phyloP scores from a whole-genome alignment of 2,329 filamentous ascomycete species.

The Hirsutella thompsonii region DNA sequence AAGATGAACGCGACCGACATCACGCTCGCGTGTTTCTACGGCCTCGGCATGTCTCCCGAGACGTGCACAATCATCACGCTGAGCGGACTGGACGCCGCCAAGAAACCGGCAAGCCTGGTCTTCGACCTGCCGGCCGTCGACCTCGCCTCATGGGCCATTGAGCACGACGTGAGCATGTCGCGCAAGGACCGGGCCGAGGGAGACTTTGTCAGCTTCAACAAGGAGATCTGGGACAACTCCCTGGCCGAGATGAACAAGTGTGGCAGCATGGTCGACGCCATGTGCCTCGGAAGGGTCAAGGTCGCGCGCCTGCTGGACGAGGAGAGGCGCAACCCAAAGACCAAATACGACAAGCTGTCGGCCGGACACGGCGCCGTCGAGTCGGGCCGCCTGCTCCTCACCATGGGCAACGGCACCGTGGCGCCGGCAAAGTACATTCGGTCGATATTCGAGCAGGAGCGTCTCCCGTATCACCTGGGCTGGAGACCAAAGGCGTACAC shows the following conservation, averaged over 20 bases:
- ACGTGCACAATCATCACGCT: not conserved
- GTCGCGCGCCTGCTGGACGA: not conserved
- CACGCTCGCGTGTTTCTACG: not conserved
- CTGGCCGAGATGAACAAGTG: not conserved
- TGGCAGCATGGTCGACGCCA: not conserved
- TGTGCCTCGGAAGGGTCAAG: not conserved
- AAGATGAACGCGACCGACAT: not conserved
- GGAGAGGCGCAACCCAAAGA: not conserved
- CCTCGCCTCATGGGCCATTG: not conserved
- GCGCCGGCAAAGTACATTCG: not conserved
- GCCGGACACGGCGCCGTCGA: not conserved
- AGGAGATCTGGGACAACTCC: not conserved
- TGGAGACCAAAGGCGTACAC: not conserved
- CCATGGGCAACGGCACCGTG: not conserved
- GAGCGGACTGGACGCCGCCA: not conserved
- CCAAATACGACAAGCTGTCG: not conserved
- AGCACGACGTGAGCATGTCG: slow-evolving; percentile 1
- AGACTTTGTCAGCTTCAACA: not conserved
- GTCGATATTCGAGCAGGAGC: slow-evolving; percentile 1
- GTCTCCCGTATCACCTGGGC: not conserved
- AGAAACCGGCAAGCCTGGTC: too few species aligned
- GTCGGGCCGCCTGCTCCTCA: not conserved
- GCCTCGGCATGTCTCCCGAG: slow-evolving; percentile 1
- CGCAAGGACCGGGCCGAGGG: not conserved
- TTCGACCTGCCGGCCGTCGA: not conserved